Base-by-base conservation (phyloP, 495 filamentous ascomycete species). In the Hypoxylon subgilvum region DNA sequence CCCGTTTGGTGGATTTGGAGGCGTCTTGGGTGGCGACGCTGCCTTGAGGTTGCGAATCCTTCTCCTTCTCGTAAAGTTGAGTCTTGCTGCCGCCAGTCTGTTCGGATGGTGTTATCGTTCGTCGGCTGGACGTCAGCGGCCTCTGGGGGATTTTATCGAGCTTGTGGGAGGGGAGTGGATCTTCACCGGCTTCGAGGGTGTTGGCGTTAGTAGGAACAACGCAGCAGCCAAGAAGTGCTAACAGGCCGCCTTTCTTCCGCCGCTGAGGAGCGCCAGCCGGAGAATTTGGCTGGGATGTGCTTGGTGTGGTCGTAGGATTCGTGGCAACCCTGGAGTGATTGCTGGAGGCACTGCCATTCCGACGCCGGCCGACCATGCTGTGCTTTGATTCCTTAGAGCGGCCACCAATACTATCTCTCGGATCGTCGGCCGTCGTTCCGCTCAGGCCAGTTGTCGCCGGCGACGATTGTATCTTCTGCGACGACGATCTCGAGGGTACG, bases 201-300 rank as follows among this genome's bases (percentile, higher is more conserved):
- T 86, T 83, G n/a, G 82, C 83, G 38, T 82, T 73, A 52, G 85
- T 81, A 31, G 85, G 80, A 21, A 86, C 82, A 22, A 86, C 85
- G 70, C 91, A 96, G 76, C 92, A 96, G 44, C 82, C 86, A 41
- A 96, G 76, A 50, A 94, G 85, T 19, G 89, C 79, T 16, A 95
- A 74, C 30, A 96, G 74, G 7, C 77, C 72, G 43, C 84, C 79
- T 75, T 88, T 89, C 69, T 86, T 88, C 47, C 78, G 71, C 65
- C 82, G 84, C 41, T 74, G 79, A 10, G 67, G 67, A 56, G 68
- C 69, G 39, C 59, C 76, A 57, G 70, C 73, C 49, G 79, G 74
- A 19, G 79, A 76, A 54, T 71, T 73, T 22, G 73, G 75, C 48
- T 76, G 72, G n/a, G 77, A 76, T 28, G 72, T 71, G 44, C 68